phyloP scores from a whole-genome alignment of 148 eudicot genomes.

The Cornus controversa region DNA sequence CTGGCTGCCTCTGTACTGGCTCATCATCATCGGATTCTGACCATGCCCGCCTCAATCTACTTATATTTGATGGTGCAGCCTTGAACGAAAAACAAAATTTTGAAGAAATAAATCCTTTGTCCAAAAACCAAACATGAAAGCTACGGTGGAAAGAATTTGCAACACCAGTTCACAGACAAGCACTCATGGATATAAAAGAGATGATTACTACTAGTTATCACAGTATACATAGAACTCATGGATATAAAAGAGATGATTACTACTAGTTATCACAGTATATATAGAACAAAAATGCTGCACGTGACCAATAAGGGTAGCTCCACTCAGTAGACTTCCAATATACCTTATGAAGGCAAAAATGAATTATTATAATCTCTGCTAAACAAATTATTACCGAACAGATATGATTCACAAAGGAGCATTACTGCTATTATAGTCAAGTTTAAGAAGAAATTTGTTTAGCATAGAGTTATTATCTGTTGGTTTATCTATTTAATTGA shows the following conservation, averaged over 20 bases:
- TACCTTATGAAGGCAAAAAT: not conserved
- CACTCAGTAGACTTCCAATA: not conserved
- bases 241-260: not conserved
- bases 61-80: slow-evolving; percentile 57
- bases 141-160: not conserved
- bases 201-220: not conserved
- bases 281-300: too few relatives aligned
- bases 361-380: not conserved
- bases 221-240: not conserved
- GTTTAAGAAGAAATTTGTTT: not conserved
- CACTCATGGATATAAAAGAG: not conserved
- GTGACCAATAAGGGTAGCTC: not conserved
- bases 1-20: slow-evolving; percentile 41
- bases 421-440: not conserved
- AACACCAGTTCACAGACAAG: not conserved
- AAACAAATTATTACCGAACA: not conserved
- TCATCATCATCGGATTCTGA: slow-evolving; percentile 97
- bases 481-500: not conserved
- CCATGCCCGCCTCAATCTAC: slow-evolving; percentile 63
- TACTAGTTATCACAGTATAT: not conserved
- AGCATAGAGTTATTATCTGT: not conserved
- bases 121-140: not conserved
- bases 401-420: not conserved
- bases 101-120: not conserved
- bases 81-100: slow-evolving; percentile 15